Evolutionary conservation across 2,329 filamentous ascomycete genomes (phyloP).

Genomic region (Arachnomyces sp.): DNA sequence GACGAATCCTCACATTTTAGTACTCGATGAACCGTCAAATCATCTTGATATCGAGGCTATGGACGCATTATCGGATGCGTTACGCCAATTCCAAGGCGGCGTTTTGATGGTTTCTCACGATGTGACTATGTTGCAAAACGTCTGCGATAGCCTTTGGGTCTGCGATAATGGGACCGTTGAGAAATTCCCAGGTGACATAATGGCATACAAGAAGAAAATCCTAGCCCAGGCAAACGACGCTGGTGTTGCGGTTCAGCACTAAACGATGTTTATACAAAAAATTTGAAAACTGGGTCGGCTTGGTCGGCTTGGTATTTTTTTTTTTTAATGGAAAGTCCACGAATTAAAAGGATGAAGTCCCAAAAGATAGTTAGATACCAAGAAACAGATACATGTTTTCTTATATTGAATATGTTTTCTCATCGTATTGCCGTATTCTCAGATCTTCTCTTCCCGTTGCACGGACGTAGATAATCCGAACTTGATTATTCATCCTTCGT

Average conservation of each 20-base stretch:
- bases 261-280: no score
- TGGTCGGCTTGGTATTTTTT: no score
- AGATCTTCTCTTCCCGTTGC: no score
- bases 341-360: no score
- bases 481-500: no score
- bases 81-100: conserved; percentile 83
- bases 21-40: conserved; percentile 97
- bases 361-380: no score
- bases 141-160: conserved; percentile 92
- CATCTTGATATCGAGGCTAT: conserved; percentile 98
- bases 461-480: no score
- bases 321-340: no score
- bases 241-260: conserved; percentile 56
- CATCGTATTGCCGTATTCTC: no score
- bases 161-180: conserved; percentile 90
- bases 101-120: conserved; percentile 99
- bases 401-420: no score
- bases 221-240: conserved; percentile 77
- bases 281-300: no score
- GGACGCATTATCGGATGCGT: conserved; percentile 82
- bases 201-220: conserved; percentile 97
- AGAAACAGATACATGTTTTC: no score
- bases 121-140: conserved; percentile 95
- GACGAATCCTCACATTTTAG: conserved; percentile 90
- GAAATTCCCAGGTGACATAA: conserved; percentile 91